Evolutionary conservation across 768 basidiomycete genomes (phyloP), one percentile per base, ranked within the genome.

Genomic region (Suillus subalutaceus): DNA sequence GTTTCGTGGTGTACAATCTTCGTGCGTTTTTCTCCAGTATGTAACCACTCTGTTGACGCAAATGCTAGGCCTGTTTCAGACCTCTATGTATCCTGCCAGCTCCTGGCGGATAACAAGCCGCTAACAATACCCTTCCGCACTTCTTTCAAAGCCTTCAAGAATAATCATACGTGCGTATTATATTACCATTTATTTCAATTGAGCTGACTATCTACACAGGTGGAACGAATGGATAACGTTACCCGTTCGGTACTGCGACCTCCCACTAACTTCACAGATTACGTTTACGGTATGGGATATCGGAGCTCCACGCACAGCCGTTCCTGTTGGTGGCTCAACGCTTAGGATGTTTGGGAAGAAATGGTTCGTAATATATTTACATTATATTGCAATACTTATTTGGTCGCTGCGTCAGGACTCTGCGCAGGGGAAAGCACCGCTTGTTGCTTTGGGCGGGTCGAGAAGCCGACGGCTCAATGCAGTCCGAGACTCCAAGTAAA

Each of bases 261-360:
- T 99, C n/a, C 94, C 95, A 0, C 78, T 94, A 58, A 91, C 82
- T 74, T 89, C 95, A 1, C 96, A 97, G 72, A 84, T 99, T 62
- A 91, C 92, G 0, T 92, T 99, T 72, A 99, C 97, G 0, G 90
- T 98, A 8, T 98, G 95, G 93, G 96, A 99, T 73, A 96, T 96
- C 66, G 91, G 89, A 44, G 92, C 93, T 0, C 90, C 94, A 30
- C 85, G 93, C 8, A 81, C 85, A 56, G 89, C 93, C 2, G 83
- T 87, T 20, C 92, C 96, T 7, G 90, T 98, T 5, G 97, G 97
- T 38, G 97, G 96, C 1, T 88, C 95, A 4, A 97, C 95, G 0
- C 91, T 99, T 73, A 84, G 88, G 23, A 72, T 99, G 46, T 99
- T 99, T 77, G 91, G 94, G 16, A 92, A 93, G 86, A 97, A 98